Percentiles rank a stretch among this genome's conserved stretches.
Conservation (phyloP, 768 basidiomycete genomes). For the Auricularia sp. region DNA sequence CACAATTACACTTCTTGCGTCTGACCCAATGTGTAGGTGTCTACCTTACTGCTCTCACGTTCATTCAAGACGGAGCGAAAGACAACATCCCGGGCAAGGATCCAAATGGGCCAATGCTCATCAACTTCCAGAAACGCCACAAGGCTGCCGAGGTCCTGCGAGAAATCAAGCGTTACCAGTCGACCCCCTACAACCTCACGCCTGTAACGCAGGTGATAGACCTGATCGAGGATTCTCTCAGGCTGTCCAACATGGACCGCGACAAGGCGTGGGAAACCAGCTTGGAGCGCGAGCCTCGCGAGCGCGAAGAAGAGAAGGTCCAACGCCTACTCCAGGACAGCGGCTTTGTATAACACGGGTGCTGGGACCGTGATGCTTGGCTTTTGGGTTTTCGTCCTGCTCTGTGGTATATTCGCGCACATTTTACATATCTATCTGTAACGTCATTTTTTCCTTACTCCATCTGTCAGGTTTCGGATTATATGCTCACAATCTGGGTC, state of each 20-base stretch:
- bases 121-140: constrained; percentile 94
- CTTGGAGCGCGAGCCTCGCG: constrained; percentile 74
- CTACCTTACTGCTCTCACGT: constrained; percentile 89
- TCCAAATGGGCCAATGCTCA: constrained; percentile 34
- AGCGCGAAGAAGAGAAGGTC: constrained; percentile 96
- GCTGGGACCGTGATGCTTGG: not conserved
- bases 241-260: constrained; percentile 21
- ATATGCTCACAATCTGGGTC: not conserved
- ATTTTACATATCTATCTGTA: not conserved
- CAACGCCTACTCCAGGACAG: constrained; percentile 79
- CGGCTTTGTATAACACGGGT: constrained; percentile 51
- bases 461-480: not conserved
- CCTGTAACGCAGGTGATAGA: constrained; percentile 53
- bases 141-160: constrained; percentile 93
- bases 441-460: not conserved
- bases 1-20: too few species aligned
- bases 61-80: constrained; percentile 93
- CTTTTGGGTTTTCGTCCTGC: not conserved
- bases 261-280: too few species aligned
- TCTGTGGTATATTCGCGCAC: not conserved
- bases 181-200: constrained; percentile 77
- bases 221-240: constrained; percentile 73
- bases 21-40: constrained; percentile 47
- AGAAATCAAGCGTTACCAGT: constrained; percentile 95
- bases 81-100: constrained; percentile 47